Evolutionary conservation across 1,284 basidiomycete genomes (phyloP), one percentile per base, ranked within the genome.

Genomic region (Trametes polyzona): DNA sequence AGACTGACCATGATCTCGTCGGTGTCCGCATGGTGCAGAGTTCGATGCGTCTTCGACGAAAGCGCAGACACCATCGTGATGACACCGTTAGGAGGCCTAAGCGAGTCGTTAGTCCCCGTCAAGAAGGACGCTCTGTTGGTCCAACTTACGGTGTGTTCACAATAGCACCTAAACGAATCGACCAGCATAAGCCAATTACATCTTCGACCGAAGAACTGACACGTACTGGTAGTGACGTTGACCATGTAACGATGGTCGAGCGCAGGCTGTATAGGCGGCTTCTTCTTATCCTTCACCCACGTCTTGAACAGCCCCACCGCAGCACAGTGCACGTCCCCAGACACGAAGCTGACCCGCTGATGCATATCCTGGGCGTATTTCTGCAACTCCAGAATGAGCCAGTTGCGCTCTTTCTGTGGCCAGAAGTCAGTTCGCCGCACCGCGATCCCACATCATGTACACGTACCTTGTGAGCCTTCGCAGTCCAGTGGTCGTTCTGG

Each of bases 241-340:
- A 95, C 71, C 93, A 96, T 96, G 71, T 92, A 96, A 35, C 93
- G 83, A 69, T 86, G 76, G 70, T 97, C 95, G 29, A 71, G 63
- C 2, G 73, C 68, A 1, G 90, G 85, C 3, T 72, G 67, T 10
- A 84, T 60, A 39, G 83, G 83, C 9, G 68, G 62, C 30, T 68
- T 69, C 44, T 79, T 82, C 66, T 82, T 87, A 23, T 67, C 69
- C 65, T 75, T 80, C 72, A 68, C 65, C 37, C 87, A 75, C 1
- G 92, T 92, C 73, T 89, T 92, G 65, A 95, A 76, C 11, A 86
- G 73, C 1, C 92, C 90, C 1, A 95, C 92, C 0, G 92, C 90
- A 0, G 90, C 90, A 63, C 92, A 92, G 68, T 97, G 95, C 21
- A 97, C 95, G 68, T 98, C 95, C 2, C 95, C 95, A 0, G 88